Conservation (phyloP, 202 grass and related monocot genomes). For the Schoenoplectus tabernaemontani region DNA sequence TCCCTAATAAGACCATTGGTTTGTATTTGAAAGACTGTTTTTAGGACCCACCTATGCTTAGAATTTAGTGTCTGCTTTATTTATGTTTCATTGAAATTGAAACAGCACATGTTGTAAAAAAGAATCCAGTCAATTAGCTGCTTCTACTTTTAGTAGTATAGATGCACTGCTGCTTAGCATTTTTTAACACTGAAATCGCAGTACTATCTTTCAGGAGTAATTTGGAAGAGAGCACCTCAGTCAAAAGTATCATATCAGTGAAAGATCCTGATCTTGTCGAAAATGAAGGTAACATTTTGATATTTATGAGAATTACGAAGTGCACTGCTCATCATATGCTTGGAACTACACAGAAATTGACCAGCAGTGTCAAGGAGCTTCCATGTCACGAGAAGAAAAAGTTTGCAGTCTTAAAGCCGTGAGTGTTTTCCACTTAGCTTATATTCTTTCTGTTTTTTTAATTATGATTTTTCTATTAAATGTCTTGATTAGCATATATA, state of each 20-base stretch:
- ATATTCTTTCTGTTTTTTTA: background rate
- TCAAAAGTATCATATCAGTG: conserved; percentile 29
- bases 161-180: background rate
- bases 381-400: conserved; percentile 78
- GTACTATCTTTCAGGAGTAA: conserved; percentile 36
- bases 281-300: conserved; percentile 57
- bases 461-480: background rate
- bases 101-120: background rate
- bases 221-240: conserved; percentile 36
- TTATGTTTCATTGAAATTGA: background rate
- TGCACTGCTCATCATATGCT: background rate
- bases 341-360: conserved; percentile 54
- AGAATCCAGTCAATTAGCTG: background rate
- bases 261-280: conserved; percentile 68
- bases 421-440: conserved; percentile 29
- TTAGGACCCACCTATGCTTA: conserved; percentile 1
- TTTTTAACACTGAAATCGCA: background rate
- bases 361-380: conserved; percentile 71
- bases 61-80: background rate
- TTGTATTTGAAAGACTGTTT: conserved; percentile 15
- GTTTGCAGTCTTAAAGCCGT: conserved; percentile 89
- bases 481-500: background rate
- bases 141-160: background rate
- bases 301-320: background rate
- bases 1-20: background rate